These are phyloP conservation scores for Bimuria novae-zelandiae DNA, from an alignment of 2,329 filamentous ascomycete genomes.

Conservation along the genomic window DNA sequence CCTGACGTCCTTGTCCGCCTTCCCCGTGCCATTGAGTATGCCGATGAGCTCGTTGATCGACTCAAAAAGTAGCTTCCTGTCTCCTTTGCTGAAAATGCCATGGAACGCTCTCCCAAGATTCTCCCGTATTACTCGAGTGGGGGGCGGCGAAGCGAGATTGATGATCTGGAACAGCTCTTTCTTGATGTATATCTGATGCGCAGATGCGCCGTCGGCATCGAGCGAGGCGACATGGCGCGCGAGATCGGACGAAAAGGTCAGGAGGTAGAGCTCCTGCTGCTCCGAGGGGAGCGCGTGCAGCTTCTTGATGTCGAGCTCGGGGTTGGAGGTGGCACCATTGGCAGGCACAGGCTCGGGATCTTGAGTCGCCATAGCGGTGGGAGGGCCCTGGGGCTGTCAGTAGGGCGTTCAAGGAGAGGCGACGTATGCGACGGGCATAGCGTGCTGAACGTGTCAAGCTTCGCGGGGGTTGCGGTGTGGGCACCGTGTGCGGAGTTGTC, in stretches of 20 bases:
- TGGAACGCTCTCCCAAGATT: conserved; percentile 84
- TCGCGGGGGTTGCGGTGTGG: conserved; percentile 6
- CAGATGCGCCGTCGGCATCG: conserved; percentile 77
- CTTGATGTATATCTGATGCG: conserved; percentile 90
- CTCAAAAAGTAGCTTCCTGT: conserved; percentile 90
- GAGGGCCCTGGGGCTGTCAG: conserved; percentile 16
- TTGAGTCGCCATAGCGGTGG: conserved; percentile 31
- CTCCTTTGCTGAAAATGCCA: conserved; percentile 80
- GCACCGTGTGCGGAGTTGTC: conserved; percentile 11
- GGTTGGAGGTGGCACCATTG: conserved; percentile 55
- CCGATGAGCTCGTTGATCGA: conserved; percentile 85
- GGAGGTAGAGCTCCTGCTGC: conserved; percentile 92
- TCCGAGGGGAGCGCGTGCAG: conserved; percentile 87
- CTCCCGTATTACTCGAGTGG: conserved; percentile 86
- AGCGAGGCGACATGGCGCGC: conserved; percentile 78
- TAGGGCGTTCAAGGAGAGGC: conserved; percentile 8
- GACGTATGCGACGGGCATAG: conserved; percentile 25
- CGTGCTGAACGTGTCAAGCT: conserved; percentile 8
- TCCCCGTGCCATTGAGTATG: conserved; percentile 70
- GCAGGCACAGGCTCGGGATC: conserved; percentile 38
- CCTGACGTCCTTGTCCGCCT: conserved; percentile 76
- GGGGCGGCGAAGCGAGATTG: conserved; percentile 77
- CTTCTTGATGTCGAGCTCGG: conserved; percentile 87
- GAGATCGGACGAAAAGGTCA: conserved; percentile 84
- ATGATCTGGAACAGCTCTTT: conserved; percentile 94